These are phyloP conservation scores for Hanseniaspora singularis DNA, from an alignment of 805 yeast genomes.

Conservation along the genomic window DNA sequence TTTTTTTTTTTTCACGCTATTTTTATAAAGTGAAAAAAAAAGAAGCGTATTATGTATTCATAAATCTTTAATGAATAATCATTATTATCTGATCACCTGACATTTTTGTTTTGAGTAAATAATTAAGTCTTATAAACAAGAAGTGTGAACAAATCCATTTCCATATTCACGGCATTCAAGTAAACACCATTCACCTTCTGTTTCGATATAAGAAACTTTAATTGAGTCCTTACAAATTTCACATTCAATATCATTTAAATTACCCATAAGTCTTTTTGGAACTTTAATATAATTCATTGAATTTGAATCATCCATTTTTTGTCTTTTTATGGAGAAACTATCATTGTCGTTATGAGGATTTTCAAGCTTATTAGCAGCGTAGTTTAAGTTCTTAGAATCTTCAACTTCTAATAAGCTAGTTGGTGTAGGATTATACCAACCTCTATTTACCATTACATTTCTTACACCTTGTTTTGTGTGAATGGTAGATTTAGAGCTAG, in stretches of 20 bases:
- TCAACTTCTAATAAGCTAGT: no score
- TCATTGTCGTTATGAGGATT: no score
- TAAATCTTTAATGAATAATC: no score
- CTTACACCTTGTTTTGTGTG: constrained; percentile 16
- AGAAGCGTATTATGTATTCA: no score
- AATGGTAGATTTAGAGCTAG: constrained; percentile 37
- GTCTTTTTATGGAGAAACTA: no score
- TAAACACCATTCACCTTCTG: constrained; percentile 75
- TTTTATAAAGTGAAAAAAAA: no score
- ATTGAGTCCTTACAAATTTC: constrained; percentile 60
- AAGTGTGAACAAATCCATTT: constrained; percentile 48
- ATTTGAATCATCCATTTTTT: no score
- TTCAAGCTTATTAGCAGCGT: no score
- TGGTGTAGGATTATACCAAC: constrained; percentile 16
- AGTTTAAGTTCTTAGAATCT: no score
- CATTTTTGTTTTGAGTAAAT: background rate
- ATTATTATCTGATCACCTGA: no score
- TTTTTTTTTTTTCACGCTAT: no score
- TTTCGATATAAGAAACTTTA: constrained; percentile 57
- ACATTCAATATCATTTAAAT: constrained; percentile 33
- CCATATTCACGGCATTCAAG: constrained; percentile 42
- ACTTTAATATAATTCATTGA: constrained; percentile 6
- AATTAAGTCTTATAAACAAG: constrained; percentile 37
- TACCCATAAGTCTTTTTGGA: constrained; percentile 14
- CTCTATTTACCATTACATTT: constrained; percentile 18